Percentiles rank a stretch among this genome's conserved stretches.
These are phyloP conservation scores for Artemisia annua DNA, from an alignment of 129 eudicot genomes.

Conservation along the genomic window DNA sequence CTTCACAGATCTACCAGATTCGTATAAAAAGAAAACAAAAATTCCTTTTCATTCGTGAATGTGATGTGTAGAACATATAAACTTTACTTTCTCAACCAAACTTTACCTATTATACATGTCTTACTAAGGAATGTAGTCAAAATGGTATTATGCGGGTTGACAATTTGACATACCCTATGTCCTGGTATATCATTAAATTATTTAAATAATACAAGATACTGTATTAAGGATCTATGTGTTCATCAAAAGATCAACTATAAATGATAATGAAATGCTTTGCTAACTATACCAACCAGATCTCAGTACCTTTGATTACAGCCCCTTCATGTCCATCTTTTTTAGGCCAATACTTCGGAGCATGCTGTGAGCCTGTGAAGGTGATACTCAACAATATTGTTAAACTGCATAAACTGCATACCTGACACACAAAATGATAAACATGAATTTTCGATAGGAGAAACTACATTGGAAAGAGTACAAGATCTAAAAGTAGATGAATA, in stretches of 20 bases:
- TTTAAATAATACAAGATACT: background rate
- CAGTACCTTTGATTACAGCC: background rate
- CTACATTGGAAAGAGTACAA: background rate
- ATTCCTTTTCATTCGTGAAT: too few species aligned
- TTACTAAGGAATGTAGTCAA: too few species aligned
- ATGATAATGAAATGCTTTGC: background rate
- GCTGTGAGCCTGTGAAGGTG: background rate
- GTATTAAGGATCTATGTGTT: background rate
- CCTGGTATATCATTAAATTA: background rate
- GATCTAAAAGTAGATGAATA: background rate
- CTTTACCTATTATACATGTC: too few species aligned
- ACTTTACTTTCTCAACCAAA: too few species aligned
- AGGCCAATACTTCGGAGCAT: background rate
- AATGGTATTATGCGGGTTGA: too few species aligned
- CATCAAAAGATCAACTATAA: background rate
- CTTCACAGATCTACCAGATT: too few species aligned
- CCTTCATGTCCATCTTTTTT: background rate
- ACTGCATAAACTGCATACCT: constrained; percentile 4
- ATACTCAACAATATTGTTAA: background rate
- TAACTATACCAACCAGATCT: background rate
- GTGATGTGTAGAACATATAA: too few species aligned
- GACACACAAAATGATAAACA: background rate
- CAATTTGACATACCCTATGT: too few species aligned
- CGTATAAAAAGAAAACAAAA: too few species aligned
- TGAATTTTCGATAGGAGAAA: background rate